These are phyloP conservation scores for Babesia bovis DNA, from an alignment of 169 alveolate genomes.

Conservation along the genomic window DNA sequence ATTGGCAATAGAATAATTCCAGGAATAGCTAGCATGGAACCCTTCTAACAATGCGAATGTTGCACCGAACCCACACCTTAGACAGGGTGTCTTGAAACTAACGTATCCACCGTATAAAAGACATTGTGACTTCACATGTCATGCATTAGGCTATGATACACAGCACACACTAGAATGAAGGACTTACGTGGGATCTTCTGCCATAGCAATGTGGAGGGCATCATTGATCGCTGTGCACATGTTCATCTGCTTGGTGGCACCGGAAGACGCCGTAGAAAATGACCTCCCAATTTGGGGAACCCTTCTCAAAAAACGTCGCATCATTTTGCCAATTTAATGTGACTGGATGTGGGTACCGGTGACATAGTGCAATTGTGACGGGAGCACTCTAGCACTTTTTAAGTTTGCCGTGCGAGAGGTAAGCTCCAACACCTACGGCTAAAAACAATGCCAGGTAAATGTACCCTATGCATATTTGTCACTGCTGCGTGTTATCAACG, in stretches of 20 bases:
- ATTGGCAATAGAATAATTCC: neutral
- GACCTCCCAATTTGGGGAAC: constrained; percentile 3
- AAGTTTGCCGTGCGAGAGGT: neutral
- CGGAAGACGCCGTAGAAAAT: constrained; percentile 33
- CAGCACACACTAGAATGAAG: too few species aligned
- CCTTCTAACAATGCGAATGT: too few species aligned
- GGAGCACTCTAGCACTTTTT: constrained; percentile 1
- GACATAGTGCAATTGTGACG: neutral
- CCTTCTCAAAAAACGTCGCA: neutral
- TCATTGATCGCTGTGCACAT: constrained; percentile 90
- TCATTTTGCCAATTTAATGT: constrained; percentile 14
- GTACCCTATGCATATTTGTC: too few species aligned
- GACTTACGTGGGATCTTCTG: constrained; percentile 86
- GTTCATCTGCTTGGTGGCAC: constrained; percentile 80
- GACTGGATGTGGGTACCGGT: neutral
- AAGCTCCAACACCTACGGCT: neutral
- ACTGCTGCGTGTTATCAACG: too few species aligned
- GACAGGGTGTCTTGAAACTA: too few species aligned
- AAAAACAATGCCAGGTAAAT: too few species aligned
- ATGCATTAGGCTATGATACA: too few species aligned
- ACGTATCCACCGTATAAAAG: too few species aligned
- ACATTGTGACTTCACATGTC: too few species aligned
- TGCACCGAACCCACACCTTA: too few species aligned
- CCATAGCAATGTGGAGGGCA: constrained; percentile 91
- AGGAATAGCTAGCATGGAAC: too few species aligned